Evolutionary conservation across 192 early-diverging fungal species (phyloP), one percentile per base, ranked within the genome.

Genomic region (Pilobolus umbonatus): DNA sequence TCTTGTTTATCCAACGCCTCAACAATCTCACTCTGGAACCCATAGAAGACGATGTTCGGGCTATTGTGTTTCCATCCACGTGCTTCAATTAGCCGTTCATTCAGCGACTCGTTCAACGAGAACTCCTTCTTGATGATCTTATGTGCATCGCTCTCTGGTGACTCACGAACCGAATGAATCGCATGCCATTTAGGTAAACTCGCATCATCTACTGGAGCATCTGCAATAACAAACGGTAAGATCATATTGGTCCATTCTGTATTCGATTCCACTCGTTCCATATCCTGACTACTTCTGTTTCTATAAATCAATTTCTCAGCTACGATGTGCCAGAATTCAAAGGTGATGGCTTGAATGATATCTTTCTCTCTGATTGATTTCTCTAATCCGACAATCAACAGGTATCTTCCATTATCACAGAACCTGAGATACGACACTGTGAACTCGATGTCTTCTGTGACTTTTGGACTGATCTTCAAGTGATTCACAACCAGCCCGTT

Each of bases 241-340:
- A n/a, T n/a, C n/a, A n/a, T n/a, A n/a, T n/a, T n/a, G n/a, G n/a
- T n/a, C n/a, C n/a, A n/a, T n/a, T n/a, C n/a, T n/a, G n/a, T n/a
- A n/a, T n/a, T n/a, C n/a, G n/a, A n/a, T n/a, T n/a, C n/a, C n/a
- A n/a, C n/a, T n/a, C n/a, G n/a, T n/a, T n/a, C n/a, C n/a, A n/a
- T n/a, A n/a, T n/a, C n/a, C n/a, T n/a, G n/a, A n/a, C n/a, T n/a
- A n/a, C n/a, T n/a, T n/a, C 39, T 15, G 14, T 15, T 5, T 42
- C 39, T 42, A 42, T 42, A 42, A 12, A 42, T 42, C 14, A 17
- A 42, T 12, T 14, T 54, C 21, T 22, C 31, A 4, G 10, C 19
- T 34, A 25, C 35, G 35, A 35, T 19, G 26, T 34, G 17, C 32
- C 52, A 54, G 12, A 54, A 38, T 24, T 54, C 52, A 54, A 54